Percentiles rank a stretch among this genome's conserved stretches.
phyloP scores from a whole-genome alignment of 306 rosid genomes.

The Vigna radiata region DNA sequence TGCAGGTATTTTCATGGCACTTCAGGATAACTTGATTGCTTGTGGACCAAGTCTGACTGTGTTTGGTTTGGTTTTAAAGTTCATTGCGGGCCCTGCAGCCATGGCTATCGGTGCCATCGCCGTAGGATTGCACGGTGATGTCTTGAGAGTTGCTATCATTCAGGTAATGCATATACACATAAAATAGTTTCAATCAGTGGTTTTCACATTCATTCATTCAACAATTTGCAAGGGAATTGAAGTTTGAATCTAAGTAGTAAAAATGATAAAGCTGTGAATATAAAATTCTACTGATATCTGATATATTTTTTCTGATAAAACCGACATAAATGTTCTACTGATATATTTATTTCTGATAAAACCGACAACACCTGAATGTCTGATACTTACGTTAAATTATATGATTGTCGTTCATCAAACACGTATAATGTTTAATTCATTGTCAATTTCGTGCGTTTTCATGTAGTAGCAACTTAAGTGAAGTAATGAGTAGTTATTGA shows the following conservation, averaged over 20 bases:
- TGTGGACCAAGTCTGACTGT: conserved; percentile 71
- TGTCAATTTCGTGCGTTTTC: not conserved
- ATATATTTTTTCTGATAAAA: no score
- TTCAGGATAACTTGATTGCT: conserved; percentile 74
- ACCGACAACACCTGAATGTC: no score
- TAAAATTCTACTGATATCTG: no score
- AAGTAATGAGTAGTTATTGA: conserved; percentile 10
- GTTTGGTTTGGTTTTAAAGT: conserved; percentile 79
- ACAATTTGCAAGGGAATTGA: no score
- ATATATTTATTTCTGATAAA: no score
- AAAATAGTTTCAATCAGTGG: no score
- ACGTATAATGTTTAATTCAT: not conserved
- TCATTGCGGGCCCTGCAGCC: conserved; percentile 93
- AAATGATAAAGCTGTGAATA: no score
- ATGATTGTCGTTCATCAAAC: not conserved
- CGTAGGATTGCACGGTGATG: conserved; percentile 86
- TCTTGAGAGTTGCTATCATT: conserved; percentile 79
- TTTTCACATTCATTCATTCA: no score
- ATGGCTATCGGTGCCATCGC: conserved; percentile 80
- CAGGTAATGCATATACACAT: conserved; percentile 48
- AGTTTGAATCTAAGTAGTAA: no score
- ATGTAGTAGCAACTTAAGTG: not conserved
- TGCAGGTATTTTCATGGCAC: conserved; percentile 95
- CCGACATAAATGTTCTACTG: no score
- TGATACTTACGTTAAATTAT: no score